Conservation (phyloP, 2,329 filamentous ascomycete genomes). For the Claviceps citrina region DNA sequence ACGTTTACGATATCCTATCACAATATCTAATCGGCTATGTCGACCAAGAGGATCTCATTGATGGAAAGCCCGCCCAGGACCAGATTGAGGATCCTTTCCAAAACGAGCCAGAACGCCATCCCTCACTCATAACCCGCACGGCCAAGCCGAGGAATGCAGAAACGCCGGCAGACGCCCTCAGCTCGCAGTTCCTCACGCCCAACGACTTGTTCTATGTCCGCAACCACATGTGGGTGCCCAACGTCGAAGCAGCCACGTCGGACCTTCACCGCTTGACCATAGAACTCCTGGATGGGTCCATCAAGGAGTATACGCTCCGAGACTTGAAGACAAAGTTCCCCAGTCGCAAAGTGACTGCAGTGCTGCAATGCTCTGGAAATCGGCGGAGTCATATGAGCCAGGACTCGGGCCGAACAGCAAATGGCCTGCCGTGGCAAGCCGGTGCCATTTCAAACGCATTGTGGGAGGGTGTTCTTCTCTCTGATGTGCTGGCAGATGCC, state of each 20-base stretch:
- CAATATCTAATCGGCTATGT: conserved; percentile 49
- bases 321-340: conserved; percentile 39
- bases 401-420: conserved; percentile 28
- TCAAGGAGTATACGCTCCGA: conserved; percentile 34
- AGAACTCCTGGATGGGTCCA: conserved; percentile 39
- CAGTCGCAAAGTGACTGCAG: conserved; percentile 35
- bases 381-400: conserved; percentile 43
- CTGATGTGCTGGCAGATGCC: conserved; percentile 40
- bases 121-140: conserved; percentile 34
- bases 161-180: conserved; percentile 34
- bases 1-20: conserved; percentile 50
- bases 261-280: conserved; percentile 33
- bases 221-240: conserved; percentile 50
- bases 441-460: conserved; percentile 45
- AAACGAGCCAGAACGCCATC: conserved; percentile 36
- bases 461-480: conserved; percentile 41
- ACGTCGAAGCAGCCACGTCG: conserved; percentile 22
- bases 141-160: conserved; percentile 46
- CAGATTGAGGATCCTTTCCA: conserved; percentile 45
- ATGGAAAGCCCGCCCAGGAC: conserved; percentile 37
- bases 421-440: conserved; percentile 43
- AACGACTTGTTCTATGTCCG: conserved; percentile 43
- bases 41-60: conserved; percentile 40
- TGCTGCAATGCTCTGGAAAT: conserved; percentile 46
- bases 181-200: conserved; percentile 36